Percentiles rank a stretch among this genome's conserved stretches.
These are phyloP conservation scores for Cynara cardunculus DNA, from an alignment of 129 eudicot genomes.

Conservation along the genomic window DNA sequence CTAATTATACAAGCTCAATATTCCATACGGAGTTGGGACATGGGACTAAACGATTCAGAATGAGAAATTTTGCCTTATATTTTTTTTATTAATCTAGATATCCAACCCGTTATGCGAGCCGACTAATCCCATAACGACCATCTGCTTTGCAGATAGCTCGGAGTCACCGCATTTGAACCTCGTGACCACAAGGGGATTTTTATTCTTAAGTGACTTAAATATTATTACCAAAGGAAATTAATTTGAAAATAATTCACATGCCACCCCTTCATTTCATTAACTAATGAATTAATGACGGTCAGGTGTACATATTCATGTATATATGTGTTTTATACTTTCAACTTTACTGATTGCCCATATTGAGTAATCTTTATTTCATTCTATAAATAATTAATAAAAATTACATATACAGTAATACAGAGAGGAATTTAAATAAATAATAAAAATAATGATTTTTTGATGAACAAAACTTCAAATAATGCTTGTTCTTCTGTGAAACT, in stretches of 20 bases:
- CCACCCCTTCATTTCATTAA: background rate
- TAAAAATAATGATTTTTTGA: background rate
- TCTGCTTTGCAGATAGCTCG: too few relatives aligned
- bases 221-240: background rate
- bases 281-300: background rate
- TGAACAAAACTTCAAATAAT: background rate
- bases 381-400: background rate
- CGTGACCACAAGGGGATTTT: too few relatives aligned
- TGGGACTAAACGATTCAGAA: too few relatives aligned
- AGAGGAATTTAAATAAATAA: background rate
- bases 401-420: background rate
- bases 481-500: background rate
- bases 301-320: constrained; percentile 4
- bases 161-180: too few relatives aligned
- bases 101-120: too few relatives aligned
- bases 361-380: background rate
- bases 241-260: background rate
- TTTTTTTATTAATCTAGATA: too few relatives aligned
- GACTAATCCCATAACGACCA: too few relatives aligned
- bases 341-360: background rate
- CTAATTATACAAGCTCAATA: background rate
- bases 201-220: too few relatives aligned
- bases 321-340: background rate
- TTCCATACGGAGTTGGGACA: background rate
- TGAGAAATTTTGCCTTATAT: too few relatives aligned